Evolutionary conservation across 78 protist species (phyloP).

Genomic region (Polysphondylium violaceum): DNA sequence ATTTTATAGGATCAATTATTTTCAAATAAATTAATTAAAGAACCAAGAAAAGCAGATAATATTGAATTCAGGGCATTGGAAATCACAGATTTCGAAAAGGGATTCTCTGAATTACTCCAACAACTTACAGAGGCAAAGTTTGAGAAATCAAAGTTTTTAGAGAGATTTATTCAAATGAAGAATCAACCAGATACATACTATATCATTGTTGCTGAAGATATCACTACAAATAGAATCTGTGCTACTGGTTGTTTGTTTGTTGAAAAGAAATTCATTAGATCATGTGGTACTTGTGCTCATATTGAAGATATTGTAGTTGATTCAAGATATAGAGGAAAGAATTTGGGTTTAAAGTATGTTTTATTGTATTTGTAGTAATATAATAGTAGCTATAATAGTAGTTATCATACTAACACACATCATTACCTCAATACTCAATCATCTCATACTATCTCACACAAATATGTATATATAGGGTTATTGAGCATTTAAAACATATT

Average conservation of each 20-base stretch:
- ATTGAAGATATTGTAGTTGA: conserved; percentile 91
- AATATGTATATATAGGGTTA: conserved; percentile 27
- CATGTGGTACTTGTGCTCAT: conserved; percentile 81
- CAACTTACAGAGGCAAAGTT: conserved; percentile 68
- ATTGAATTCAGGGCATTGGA: conserved; percentile 41
- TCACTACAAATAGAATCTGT: conserved; percentile 23
- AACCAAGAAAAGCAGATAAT: conserved; percentile 1
- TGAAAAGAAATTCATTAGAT: conserved; percentile 85
- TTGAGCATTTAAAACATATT: conserved; percentile 72
- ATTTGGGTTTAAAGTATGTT: conserved; percentile 70
- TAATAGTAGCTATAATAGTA: too few relatives aligned
- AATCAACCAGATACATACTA: conserved; percentile 33
- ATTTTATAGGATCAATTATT: not conserved
- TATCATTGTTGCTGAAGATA: conserved; percentile 80
- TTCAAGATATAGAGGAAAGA: conserved; percentile 61
- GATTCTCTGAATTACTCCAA: conserved; percentile 47
- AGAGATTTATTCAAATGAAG: conserved; percentile 36
- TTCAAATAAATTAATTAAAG: not conserved
- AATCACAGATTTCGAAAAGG: conserved; percentile 42
- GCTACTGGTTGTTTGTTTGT: conserved; percentile 79
- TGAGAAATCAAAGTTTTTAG: conserved; percentile 19
- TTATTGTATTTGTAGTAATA: not conserved
- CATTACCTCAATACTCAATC: too few relatives aligned
- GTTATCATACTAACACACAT: too few relatives aligned
- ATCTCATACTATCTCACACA: too few relatives aligned